Evolutionary conservation across 768 basidiomycete genomes (phyloP).

Genomic region (Leccinum imitatum): DNA sequence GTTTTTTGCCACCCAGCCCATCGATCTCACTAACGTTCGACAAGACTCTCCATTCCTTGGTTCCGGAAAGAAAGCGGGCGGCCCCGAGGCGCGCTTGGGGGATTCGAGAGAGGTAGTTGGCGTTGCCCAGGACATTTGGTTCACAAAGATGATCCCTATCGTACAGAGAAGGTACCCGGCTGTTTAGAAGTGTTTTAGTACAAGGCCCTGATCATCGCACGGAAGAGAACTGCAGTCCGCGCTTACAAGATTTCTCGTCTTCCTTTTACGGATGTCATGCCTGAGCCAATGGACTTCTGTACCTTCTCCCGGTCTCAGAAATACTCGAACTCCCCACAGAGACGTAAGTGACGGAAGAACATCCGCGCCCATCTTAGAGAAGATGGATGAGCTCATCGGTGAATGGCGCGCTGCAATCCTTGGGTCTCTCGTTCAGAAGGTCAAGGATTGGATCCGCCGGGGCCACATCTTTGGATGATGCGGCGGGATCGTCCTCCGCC

Average conservation of each 20-base stretch:
- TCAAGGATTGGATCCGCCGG: conserved; percentile 20
- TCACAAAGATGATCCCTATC: conserved; percentile 17
- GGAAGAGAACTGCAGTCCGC: conserved; percentile 43
- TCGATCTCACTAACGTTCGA: neutral
- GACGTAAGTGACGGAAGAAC: conserved; percentile 38
- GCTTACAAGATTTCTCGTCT: conserved; percentile 42
- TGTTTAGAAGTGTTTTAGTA: conserved; percentile 1
- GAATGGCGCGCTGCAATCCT: conserved; percentile 41
- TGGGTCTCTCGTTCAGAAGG: conserved; percentile 28
- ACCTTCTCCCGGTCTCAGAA: conserved; percentile 38
- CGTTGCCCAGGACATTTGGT: conserved; percentile 18
- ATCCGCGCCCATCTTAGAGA: conserved; percentile 38
- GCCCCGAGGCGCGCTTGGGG: neutral
- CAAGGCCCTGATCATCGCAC: conserved; percentile 36
- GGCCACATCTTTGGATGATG: neutral
- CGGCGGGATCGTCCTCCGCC: conserved; percentile 13
- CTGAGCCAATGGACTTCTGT: conserved; percentile 48
- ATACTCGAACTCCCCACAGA: conserved; percentile 43
- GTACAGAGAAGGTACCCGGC: conserved; percentile 14
- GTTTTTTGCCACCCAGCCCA: neutral
- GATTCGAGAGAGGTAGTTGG: neutral
- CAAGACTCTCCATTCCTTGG: neutral
- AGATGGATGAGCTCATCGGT: conserved; percentile 38
- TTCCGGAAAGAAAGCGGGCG: neutral
- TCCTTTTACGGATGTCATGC: conserved; percentile 43